Evolutionary conservation across 2,329 filamentous ascomycete species (phyloP).

Genomic region (Botrytis pseudocinerea): DNA sequence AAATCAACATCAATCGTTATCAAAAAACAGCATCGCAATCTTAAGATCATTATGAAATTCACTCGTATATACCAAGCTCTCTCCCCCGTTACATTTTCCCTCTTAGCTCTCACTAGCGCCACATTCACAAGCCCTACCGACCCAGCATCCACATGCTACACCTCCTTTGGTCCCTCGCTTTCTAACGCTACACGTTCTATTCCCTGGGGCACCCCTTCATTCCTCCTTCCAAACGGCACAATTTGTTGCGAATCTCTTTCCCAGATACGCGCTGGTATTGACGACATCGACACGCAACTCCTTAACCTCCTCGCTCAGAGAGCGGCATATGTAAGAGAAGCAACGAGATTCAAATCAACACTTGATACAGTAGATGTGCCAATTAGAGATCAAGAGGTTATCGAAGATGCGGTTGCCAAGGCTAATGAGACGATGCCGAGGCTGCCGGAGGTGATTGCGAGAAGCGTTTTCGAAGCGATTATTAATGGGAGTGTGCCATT

Average conservation of each 20-base stretch:
- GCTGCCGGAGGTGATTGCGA: slow-evolving; percentile 27
- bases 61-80: neutral
- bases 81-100: neutral
- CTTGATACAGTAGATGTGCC: slow-evolving; percentile 27
- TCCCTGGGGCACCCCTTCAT: slow-evolving; percentile 26
- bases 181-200: slow-evolving; percentile 19
- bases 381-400: slow-evolving; percentile 23
- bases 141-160: slow-evolving; percentile 25
- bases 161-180: neutral
- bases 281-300: slow-evolving; percentile 25
- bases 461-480: slow-evolving; percentile 27
- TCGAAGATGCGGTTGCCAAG: slow-evolving; percentile 25
- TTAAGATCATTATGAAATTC: neutral
- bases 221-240: slow-evolving; percentile 26
- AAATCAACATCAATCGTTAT: neutral
- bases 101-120: neutral
- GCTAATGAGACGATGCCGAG: slow-evolving; percentile 22
- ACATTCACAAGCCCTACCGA: neutral
- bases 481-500: slow-evolving; percentile 28
- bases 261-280: slow-evolving; percentile 27
- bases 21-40: neutral
- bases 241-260: slow-evolving; percentile 27
- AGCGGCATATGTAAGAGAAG: slow-evolving; percentile 30
- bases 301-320: slow-evolving; percentile 25
- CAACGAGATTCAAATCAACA: slow-evolving; percentile 30